Evolutionary conservation across 129 eudicot genomes (phyloP), one percentile per base, ranked within the genome.

Genomic region (Apium graveolens): DNA sequence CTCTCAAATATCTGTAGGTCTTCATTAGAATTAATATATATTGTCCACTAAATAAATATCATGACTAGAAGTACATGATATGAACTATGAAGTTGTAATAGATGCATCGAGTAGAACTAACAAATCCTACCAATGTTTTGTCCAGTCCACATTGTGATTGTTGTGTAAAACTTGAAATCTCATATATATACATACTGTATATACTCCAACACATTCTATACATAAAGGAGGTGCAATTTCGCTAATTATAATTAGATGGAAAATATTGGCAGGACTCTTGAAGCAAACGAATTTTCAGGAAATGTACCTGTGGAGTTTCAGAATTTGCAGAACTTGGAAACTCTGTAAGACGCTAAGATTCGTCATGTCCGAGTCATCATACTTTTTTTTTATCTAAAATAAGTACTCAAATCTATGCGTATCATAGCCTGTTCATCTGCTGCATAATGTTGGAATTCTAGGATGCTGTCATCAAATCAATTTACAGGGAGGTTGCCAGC

Each of bases 381-480:
- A 57, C 26, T 34, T 45, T 48, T 29, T 80, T 71, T 73, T 73
- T 44, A 29, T 39, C 41, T 26, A n/a, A 51, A 73, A 6, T 17
- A 24, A 27, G 16, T 51, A 32, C 75, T 45, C 27, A n/a, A 11
- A 13, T 55, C 44, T 9, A 46, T 29, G 27, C 3, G 45, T 39
- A 32, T 18, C 20, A 32, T 42, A 26, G 71, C 41, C 44, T 48
- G 41, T 70, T 73, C 66, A 60, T 74, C 45, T 73, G 76, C 34
- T 51, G 21, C 5, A 37, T 77, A 63, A 75, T 79, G 38, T 78
- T 78, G 82, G 7, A 49, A 76, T 72, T 75, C n/a, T 89, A 93
- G 98, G 87, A 86, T 89, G 42, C 71, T 93, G 80, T 93, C 97
- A 34, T 93, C 98, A 69, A 93, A 93, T 81, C 89, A 75, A 74